Evolutionary conservation across 2,329 filamentous ascomycete species (phyloP).

Genomic region (Knufia fluminis): DNA sequence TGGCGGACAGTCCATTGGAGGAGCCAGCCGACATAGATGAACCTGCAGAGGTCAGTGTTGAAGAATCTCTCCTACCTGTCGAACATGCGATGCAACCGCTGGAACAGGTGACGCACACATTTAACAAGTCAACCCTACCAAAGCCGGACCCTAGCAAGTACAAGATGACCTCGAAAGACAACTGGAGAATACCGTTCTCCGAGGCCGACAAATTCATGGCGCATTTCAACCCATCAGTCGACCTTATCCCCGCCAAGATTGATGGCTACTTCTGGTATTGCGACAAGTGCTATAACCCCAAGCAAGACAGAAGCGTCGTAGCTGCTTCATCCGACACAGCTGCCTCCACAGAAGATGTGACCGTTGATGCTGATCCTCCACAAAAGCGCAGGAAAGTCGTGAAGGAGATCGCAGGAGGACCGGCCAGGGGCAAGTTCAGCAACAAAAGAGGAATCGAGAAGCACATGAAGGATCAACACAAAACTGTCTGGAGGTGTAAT

Average conservation of each 20-base stretch:
- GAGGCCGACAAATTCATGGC: slow-evolving; percentile 5
- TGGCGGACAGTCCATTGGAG: background rate
- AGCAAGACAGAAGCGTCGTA: background rate
- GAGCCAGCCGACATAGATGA: background rate
- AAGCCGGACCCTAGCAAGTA: background rate
- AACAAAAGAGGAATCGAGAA: slow-evolving; percentile 2
- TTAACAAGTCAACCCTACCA: background rate
- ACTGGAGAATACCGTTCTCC: background rate
- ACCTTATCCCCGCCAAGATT: background rate
- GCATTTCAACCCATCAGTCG: background rate
- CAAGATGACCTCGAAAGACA: background rate
- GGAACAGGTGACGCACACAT: background rate
- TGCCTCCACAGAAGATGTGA: background rate
- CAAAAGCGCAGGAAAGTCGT: background rate
- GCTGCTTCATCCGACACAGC: background rate
- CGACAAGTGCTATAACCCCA: background rate
- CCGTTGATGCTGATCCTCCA: background rate
- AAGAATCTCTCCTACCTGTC: background rate
- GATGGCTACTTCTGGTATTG: slow-evolving; percentile 9
- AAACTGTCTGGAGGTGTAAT: background rate
- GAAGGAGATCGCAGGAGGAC: background rate
- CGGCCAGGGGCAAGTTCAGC: background rate
- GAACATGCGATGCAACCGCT: background rate
- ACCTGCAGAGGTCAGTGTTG: background rate
- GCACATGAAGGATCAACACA: background rate